Evolutionary conservation across 2,329 filamentous ascomycete genomes (phyloP).

Genomic region (Penicillium olsonii): DNA sequence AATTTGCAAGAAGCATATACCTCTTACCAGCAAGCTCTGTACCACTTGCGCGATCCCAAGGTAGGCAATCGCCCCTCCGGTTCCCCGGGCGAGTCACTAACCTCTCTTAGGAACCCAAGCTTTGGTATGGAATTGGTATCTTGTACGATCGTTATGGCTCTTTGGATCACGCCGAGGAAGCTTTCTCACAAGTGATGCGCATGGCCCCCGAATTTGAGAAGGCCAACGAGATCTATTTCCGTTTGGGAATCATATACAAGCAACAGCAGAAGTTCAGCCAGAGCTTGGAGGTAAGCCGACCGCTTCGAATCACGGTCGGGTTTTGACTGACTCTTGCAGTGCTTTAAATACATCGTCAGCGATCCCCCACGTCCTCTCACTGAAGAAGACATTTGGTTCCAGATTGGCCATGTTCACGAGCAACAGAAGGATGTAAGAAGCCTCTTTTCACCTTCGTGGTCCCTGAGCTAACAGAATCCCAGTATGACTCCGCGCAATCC

Average conservation of each 20-base stretch:
- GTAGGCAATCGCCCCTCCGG: slow-evolving; percentile 49
- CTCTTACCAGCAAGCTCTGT: slow-evolving; percentile 92
- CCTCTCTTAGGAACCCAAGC: slow-evolving; percentile 74
- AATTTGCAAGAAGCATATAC: slow-evolving; percentile 95
- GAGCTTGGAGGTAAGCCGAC: slow-evolving; percentile 75
- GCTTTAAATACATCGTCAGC: slow-evolving; percentile 96
- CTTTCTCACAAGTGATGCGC: slow-evolving; percentile 97
- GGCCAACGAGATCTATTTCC: slow-evolving; percentile 98
- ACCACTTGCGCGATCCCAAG: slow-evolving; percentile 91
- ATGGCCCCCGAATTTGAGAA: slow-evolving; percentile 98
- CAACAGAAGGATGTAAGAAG: slow-evolving; percentile 92
- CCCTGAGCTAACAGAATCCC: slow-evolving; percentile 33
- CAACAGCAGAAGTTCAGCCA: slow-evolving; percentile 92
- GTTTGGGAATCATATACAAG: slow-evolving; percentile 99
- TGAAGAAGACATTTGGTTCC: slow-evolving; percentile 99
- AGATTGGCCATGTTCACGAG: slow-evolving; percentile 97
- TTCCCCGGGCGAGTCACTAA: neutral
- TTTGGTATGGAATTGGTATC: slow-evolving; percentile 99
- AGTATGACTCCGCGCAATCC: slow-evolving; percentile 91
- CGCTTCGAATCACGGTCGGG: neutral
- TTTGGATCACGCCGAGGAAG: slow-evolving; percentile 94
- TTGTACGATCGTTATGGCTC: slow-evolving; percentile 96
- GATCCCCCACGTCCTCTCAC: slow-evolving; percentile 90
- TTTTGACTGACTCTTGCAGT: slow-evolving; percentile 55
- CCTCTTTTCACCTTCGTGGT: neutral